These are phyloP conservation scores for Rutstroemia sp. DNA, from an alignment of 2,329 filamentous ascomycete species.

Conservation along the genomic window DNA sequence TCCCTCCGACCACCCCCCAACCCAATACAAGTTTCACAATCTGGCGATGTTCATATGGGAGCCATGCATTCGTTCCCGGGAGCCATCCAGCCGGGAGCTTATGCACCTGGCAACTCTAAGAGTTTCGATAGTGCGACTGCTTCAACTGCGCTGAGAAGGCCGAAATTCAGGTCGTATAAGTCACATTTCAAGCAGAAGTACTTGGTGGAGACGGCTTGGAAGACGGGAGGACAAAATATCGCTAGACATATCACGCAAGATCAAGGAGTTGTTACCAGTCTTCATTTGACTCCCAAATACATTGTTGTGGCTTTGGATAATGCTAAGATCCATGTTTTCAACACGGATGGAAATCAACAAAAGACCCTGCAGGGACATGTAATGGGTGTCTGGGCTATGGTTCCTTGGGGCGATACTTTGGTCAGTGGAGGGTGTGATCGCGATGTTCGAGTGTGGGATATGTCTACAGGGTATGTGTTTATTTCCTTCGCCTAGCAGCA, in stretches of 20 bases:
- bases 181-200: slow-evolving; percentile 98
- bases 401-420: slow-evolving; percentile 90
- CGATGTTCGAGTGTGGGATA: slow-evolving; percentile 94
- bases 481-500: background rate
- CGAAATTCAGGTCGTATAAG: slow-evolving; percentile 74
- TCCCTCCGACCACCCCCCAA: slow-evolving; percentile 24
- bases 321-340: slow-evolving; percentile 96
- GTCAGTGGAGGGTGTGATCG: slow-evolving; percentile 96
- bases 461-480: slow-evolving; percentile 71
- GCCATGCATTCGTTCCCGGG: slow-evolving; percentile 39
- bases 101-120: slow-evolving; percentile 30
- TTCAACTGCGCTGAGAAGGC: slow-evolving; percentile 39
- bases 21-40: slow-evolving; percentile 19
- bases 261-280: slow-evolving; percentile 90
- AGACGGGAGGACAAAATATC: slow-evolving; percentile 77
- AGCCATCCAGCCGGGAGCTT: slow-evolving; percentile 33
- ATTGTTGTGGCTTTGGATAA: slow-evolving; percentile 97
- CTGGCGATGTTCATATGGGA: slow-evolving; percentile 6
- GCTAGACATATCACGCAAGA: slow-evolving; percentile 89
- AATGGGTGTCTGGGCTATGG: slow-evolving; percentile 99
- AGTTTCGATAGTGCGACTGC: slow-evolving; percentile 48
- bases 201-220: slow-evolving; percentile 95
- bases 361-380: slow-evolving; percentile 90
- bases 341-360: slow-evolving; percentile 80
- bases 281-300: slow-evolving; percentile 91